Evolutionary conservation across 345 rosid genomes (phyloP), one percentile per base, ranked within the genome.

Genomic region (Viola odorata): DNA sequence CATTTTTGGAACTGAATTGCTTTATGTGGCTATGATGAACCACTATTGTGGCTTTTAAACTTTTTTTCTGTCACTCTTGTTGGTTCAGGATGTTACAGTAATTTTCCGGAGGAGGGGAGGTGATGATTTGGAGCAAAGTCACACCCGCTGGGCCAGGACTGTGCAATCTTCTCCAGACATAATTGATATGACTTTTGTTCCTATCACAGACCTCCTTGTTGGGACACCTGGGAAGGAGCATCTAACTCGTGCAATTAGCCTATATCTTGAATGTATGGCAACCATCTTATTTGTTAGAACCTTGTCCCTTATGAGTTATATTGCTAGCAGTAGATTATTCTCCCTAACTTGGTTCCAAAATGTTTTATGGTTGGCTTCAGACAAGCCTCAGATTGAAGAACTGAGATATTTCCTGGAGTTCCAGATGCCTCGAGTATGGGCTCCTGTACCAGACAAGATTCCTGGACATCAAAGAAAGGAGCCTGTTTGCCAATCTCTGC

Each of bases 51-150:
- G 56, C 63, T 59, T 66, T 57, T 55, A 50, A 50, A 13, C 32
- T 23, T 23, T 67, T 16, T 53, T 58, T 60, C 61, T 58, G 61
- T 36, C 51, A 48, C 52, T 62, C 45, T 50, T 58, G 53, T 57
- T 50, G 16, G n/a, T 69, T 60, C 82, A 86, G 94, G 87, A 86
- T 69, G 83, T 86, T 56, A 87, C 86, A 8, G 85, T 84, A 55
- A 87, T 84, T 74, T 84, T 82, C 55, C 73, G 95, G 60, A 75
- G 90, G 65, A 76, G 90, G 74, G 95, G 95, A 60, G 95, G 95
- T 61, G 90, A 87, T 70, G 90, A 87, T 74, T 65, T 87, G 57
- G 95, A 82, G 45, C 88, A 84, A 68, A 84, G 67, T 73, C 86
- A 82, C 57, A 55, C 37, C 38, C 83, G 55, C 42, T 87, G 95